A percentile compares a stretch with the other conserved stretches of the same genome.
phyloP scores from a whole-genome alignment of 2,329 filamentous ascomycete species.

The Rosellinia necatrix region DNA sequence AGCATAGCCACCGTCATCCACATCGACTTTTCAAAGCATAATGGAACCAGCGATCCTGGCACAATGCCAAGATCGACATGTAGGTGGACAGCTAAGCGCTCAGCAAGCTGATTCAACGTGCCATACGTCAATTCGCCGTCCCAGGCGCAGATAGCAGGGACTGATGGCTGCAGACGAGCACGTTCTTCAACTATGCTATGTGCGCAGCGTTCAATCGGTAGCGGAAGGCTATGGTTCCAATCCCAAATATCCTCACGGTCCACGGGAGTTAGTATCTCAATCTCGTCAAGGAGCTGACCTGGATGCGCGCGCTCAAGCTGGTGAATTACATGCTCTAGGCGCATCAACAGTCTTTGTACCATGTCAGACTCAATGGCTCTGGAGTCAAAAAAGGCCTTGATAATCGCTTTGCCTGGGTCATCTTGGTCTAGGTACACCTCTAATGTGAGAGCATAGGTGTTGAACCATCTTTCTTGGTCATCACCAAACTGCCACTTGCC shows the following conservation, averaged over 20 bases:
- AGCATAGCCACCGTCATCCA: slow-evolving; percentile 12
- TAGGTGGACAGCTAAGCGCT: background rate
- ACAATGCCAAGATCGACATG: background rate
- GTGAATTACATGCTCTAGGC: slow-evolving; percentile 19
- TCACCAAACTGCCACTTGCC: too few species aligned
- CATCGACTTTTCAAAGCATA: slow-evolving; percentile 14
- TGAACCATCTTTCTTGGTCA: too few species aligned
- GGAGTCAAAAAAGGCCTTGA: too few species aligned
- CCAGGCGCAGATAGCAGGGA: slow-evolving; percentile 9
- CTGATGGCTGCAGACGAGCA: background rate
- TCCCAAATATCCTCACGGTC: slow-evolving; percentile 1
- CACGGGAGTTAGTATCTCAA: background rate
- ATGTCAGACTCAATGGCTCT: too few species aligned
- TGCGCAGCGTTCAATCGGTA: background rate
- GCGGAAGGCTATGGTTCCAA: slow-evolving; percentile 2
- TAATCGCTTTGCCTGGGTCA: too few species aligned
- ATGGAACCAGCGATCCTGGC: slow-evolving; percentile 4
- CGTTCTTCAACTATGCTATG: background rate
- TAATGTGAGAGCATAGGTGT: slow-evolving; percentile 52
- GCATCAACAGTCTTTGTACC: too few species aligned
- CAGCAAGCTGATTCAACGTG: slow-evolving; percentile 2
- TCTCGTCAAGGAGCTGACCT: background rate
- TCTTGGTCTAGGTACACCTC: slow-evolving; percentile 49
- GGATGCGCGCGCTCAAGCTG: slow-evolving; percentile 7
- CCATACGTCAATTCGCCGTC: slow-evolving; percentile 8